These are phyloP conservation scores for Lithospermum erythrorhizon DNA, from an alignment of 257 asterid species.

Conservation along the genomic window DNA sequence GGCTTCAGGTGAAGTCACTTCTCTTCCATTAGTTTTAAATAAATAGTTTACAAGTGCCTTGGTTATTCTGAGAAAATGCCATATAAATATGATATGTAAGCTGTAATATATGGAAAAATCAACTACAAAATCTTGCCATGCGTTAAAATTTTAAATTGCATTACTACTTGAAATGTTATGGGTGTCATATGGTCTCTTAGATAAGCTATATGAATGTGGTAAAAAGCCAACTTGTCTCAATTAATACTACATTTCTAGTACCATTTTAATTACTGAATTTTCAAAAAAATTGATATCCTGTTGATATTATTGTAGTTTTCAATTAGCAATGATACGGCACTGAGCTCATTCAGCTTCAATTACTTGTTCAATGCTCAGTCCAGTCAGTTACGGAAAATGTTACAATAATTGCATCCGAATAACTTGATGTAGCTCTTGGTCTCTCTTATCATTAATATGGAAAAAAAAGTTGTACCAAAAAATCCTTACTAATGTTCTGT, in stretches of 20 bases:
- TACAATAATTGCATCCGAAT: not conserved
- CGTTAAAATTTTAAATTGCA: no score
- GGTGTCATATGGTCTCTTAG: no score
- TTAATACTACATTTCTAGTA: no score
- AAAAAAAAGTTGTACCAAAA: no score
- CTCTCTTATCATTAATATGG: not conserved
- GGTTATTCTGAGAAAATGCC: not conserved
- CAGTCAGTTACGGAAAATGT: not conserved
- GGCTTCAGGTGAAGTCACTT: conserved; percentile 68
- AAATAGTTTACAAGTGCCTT: not conserved
- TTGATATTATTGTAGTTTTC: no score
- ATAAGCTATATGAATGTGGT: no score
- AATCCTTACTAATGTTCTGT: not conserved
- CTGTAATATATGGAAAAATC: not conserved
- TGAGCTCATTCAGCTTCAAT: not conserved
- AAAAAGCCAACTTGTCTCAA: no score
- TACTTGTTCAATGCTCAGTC: not conserved
- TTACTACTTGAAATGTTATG: no score
- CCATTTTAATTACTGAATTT: no score
- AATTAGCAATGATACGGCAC: no score
- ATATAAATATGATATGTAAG: not conserved
- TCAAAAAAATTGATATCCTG: no score
- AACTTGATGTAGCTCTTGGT: not conserved
- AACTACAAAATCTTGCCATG: not conserved
- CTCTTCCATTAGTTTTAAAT: not conserved